Evolutionary conservation across 2,329 filamentous ascomycete genomes (phyloP), one percentile per base, ranked within the genome.

Genomic region (Fusarium domesticum): DNA sequence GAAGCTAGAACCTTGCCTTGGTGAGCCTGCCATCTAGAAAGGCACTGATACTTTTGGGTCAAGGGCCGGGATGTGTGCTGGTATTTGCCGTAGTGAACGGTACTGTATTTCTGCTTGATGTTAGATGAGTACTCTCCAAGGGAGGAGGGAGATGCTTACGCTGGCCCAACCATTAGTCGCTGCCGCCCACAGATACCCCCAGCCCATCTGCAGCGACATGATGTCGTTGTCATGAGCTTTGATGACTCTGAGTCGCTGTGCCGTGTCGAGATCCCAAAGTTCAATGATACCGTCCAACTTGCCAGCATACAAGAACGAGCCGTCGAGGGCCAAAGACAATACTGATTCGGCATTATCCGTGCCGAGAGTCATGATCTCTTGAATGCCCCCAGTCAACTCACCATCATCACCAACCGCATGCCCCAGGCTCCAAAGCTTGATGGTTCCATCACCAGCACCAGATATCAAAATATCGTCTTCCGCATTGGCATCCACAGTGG

Each of bases 251-350:
- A 98, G 77, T 37, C 93, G 84, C 67, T 98, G 93, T 42, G 86
- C 84, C 0, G 93, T 97, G 63, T 97, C 92, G 12, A 98, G 76
- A 63, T 98, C 95, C 92, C 95, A 98, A 10, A 98, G 81, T 64
- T 97, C 92, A 47, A 98, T 82, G 39, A 95, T 80, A 17, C 93
- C 95, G 31, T 88, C 84, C 1, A 90, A 79, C 56, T 95, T 87
- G 36, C 93, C 93, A 47, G 87, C 89, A 63, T 97, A 98, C 5
- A 98, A 75, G 54, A 98, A 95, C 0, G 90, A 91, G 1, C 89
- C 90, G 50, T 97, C 91, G 3, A 95, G 78, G 5, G 88, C 85
- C 40, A 98, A 76, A 0, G 89, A 93, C 46, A 96, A 72, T 11
- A 85, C 77, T 0, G 81, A 84, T 48, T 81, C 75, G 4, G 74